phyloP scores from a whole-genome alignment of 2,329 filamentous ascomycete species.

The Sclerotinia spermophila region DNA sequence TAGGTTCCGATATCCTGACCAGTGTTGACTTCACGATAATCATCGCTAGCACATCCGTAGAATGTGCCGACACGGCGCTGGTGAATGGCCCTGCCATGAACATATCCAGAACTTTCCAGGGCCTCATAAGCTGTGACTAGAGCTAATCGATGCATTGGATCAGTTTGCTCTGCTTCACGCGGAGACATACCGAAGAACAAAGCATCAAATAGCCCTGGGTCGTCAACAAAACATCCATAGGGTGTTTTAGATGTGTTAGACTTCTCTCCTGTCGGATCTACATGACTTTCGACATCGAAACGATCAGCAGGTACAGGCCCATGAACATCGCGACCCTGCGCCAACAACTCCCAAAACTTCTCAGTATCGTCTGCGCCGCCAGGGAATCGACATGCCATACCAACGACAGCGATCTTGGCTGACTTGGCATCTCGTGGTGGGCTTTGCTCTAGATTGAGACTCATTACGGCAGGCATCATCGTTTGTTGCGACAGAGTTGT shows the following conservation, averaged over 20 bases:
- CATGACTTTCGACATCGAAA: slow-evolving; percentile 67
- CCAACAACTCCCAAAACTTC: slow-evolving; percentile 4
- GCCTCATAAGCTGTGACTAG: slow-evolving; percentile 75
- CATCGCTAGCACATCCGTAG: slow-evolving; percentile 29
- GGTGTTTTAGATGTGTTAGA: slow-evolving; percentile 58
- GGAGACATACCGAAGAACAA: slow-evolving; percentile 84
- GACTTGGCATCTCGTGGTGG: background rate
- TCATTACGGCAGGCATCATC: background rate
- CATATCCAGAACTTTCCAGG: slow-evolving; percentile 73
- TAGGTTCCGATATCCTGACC: slow-evolving; percentile 32
- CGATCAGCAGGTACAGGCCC: slow-evolving; percentile 48
- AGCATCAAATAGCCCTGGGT: slow-evolving; percentile 72
- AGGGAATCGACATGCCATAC: background rate
- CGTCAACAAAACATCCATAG: slow-evolving; percentile 67
- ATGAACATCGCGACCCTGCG: slow-evolving; percentile 6
- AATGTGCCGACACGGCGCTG: slow-evolving; percentile 29
- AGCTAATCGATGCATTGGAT: slow-evolving; percentile 74
- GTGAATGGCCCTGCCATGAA: slow-evolving; percentile 37
- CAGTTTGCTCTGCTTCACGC: slow-evolving; percentile 71
- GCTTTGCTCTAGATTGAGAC: background rate
- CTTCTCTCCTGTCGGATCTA: slow-evolving; percentile 60
- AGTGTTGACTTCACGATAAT: slow-evolving; percentile 31
- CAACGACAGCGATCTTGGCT: slow-evolving; percentile 12
- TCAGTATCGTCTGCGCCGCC: background rate
- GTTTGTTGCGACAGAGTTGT: background rate